These are phyloP conservation scores for Wickerhamiella spandovensis DNA, from an alignment of 805 yeast genomes.

Conservation along the genomic window DNA sequence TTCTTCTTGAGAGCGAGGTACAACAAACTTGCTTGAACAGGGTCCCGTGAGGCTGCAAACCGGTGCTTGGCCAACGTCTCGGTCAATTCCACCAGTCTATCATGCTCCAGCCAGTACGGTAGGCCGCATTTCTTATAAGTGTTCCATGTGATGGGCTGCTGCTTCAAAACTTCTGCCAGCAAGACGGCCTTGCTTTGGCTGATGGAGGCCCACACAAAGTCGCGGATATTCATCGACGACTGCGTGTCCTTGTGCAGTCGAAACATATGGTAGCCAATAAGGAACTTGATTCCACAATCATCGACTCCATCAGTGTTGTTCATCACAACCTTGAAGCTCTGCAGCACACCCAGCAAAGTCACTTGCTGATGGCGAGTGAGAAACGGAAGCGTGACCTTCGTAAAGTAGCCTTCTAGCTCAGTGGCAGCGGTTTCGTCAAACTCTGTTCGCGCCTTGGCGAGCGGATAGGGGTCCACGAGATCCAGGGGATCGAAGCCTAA, in stretches of 20 bases:
- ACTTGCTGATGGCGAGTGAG: slow-evolving; percentile 85
- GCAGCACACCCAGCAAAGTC: slow-evolving; percentile 58
- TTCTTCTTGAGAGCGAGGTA: slow-evolving; percentile 71
- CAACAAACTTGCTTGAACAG: slow-evolving; percentile 57
- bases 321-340: slow-evolving; percentile 45
- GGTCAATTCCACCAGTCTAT: slow-evolving; percentile 36
- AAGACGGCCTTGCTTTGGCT: slow-evolving; percentile 64
- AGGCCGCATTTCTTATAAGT: slow-evolving; percentile 45
- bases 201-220: slow-evolving; percentile 77
- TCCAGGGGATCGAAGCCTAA: slow-evolving; percentile 18
- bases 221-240: slow-evolving; percentile 54
- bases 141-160: slow-evolving; percentile 1
- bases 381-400: slow-evolving; percentile 57
- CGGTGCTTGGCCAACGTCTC: slow-evolving; percentile 65
- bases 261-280: slow-evolving; percentile 56
- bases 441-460: not conserved
- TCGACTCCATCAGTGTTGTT: slow-evolving; percentile 35
- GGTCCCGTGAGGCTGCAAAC: slow-evolving; percentile 53
- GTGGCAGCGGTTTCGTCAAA: slow-evolving; percentile 12
- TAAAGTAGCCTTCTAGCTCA: slow-evolving; percentile 44
- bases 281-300: slow-evolving; percentile 55
- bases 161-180: slow-evolving; percentile 29
- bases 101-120: slow-evolving; percentile 52
- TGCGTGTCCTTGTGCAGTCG: slow-evolving; percentile 41
- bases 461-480: not conserved